Evolutionary conservation across 352 stramenopile genomes (phyloP), one percentile per base, ranked within the genome.

Genomic region (Phytophthora sojae): DNA sequence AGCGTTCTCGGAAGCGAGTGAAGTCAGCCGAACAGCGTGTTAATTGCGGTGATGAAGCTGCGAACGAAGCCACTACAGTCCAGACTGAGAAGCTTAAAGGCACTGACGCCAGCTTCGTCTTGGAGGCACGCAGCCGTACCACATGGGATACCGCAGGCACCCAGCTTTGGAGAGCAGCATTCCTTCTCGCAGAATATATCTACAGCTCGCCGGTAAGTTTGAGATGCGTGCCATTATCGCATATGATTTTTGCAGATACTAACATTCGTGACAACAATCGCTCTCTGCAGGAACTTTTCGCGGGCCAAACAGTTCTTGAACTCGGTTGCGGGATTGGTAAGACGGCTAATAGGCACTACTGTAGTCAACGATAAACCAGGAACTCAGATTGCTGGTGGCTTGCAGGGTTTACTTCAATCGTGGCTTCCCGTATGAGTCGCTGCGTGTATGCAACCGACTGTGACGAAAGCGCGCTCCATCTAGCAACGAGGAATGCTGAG

Each of bases 181-280:
- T 92, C 23, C 61, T 92, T 19, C 62, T 92, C 19, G 77, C 77
- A 6, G 83, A 92, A 54, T 89, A 79, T 54, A 64, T 92, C 21
- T 68, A 75, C 29, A 72, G 64, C 8, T 32, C 52, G n/a, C 26
- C 62, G 57, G 77, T 80, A 17, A 4, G 50, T 4, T 39, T 59
- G 54, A 57, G 14, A 21, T 62, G 8, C 9, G 8, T 19, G n/a
- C 9, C 15, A 19, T 50, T 15, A 50, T 50, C 14, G 35, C 35
- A 42, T n/a, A 21, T 9, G 5, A 49, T n/a, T n/a, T n/a, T 2
- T 35, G 1, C 25, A 15, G n/a, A 6, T 60, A 44, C 47, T 67
- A 26, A 65, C 25, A 12, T 26, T 11, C 50, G 14, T 64, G 47
- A 11, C 15, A 6, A 29, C 14, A 51, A 57, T 52, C 50, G 12